Conservation (phyloP, 2,329 filamentous ascomycete species). For the Colletotrichum paranaense region DNA sequence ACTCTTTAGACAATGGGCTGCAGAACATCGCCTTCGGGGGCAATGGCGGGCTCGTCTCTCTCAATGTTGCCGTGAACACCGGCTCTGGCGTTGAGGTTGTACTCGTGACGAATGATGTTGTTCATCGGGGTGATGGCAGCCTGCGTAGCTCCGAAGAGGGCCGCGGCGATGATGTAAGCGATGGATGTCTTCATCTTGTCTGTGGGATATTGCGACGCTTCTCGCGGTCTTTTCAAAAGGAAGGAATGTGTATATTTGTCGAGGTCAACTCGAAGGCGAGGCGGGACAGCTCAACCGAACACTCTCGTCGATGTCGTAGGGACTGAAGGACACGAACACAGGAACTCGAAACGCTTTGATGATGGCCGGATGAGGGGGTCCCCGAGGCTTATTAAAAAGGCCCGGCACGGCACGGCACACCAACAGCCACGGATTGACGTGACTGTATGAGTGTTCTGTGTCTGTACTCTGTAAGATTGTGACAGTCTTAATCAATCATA, state of each 20-base stretch:
- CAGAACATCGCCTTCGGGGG: constrained; percentile 3
- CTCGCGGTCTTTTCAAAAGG: background rate
- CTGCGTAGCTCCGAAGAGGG: constrained; percentile 26
- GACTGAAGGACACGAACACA: background rate
- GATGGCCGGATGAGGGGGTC: background rate
- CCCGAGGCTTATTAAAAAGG: background rate
- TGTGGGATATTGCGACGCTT: background rate
- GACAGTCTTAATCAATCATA: constrained; percentile 7
- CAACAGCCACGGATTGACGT: background rate
- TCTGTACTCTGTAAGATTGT: constrained; percentile 4
- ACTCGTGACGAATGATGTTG: constrained; percentile 34
- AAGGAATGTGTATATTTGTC: background rate
- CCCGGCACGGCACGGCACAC: background rate
- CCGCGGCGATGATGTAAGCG: constrained; percentile 19
- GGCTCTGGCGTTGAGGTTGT: constrained; percentile 32
- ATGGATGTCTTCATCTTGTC: constrained; percentile 25
- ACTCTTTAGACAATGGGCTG: constrained; percentile 6
- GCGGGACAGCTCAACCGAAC: background rate
- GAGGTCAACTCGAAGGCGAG: constrained; percentile 12
- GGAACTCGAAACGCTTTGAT: background rate
- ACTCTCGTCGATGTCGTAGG: background rate
- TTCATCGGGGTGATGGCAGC: constrained; percentile 30
- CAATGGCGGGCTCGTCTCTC: background rate
- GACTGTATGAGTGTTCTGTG: background rate
- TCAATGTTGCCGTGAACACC: constrained; percentile 23